Evolutionary conservation across 495 filamentous ascomycete species (phyloP).

Genomic region (Neurospora sublineolata): DNA sequence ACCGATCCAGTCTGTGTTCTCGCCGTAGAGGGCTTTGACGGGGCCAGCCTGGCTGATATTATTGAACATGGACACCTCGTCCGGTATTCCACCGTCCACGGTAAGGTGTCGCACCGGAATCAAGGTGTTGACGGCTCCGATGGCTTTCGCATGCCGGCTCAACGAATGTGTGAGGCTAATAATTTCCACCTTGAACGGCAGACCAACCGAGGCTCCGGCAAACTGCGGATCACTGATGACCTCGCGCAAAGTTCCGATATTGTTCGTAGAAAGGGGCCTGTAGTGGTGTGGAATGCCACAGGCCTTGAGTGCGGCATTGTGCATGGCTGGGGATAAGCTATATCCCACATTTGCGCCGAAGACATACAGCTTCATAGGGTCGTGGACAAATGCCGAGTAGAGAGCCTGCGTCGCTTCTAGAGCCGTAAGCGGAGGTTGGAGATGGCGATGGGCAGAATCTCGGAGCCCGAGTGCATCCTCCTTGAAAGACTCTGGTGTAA

Average conservation of each 20-base stretch:
- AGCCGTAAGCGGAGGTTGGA: conserved; percentile 40
- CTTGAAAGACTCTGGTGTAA: conserved; percentile 44
- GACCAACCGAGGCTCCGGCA: conserved; percentile 58
- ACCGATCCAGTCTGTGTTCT: conserved; percentile 73
- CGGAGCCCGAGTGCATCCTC: conserved; percentile 6
- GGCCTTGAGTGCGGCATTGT: conserved; percentile 55
- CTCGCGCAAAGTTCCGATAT: conserved; percentile 45
- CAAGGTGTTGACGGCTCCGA: conserved; percentile 66
- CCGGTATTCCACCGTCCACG: conserved; percentile 46
- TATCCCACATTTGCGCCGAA: conserved; percentile 57
- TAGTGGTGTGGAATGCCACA: conserved; percentile 59
- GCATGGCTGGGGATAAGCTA: conserved; percentile 65
- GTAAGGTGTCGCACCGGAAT: conserved; percentile 53
- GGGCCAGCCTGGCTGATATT: conserved; percentile 50
- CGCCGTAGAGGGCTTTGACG: conserved; percentile 57
- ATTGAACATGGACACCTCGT: conserved; percentile 44
- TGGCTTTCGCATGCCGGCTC: conserved; percentile 59
- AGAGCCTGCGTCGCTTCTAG: conserved; percentile 46
- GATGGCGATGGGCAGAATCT: conserved; percentile 1
- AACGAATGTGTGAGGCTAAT: conserved; percentile 52
- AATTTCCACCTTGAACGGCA: conserved; percentile 61
- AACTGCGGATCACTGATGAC: conserved; percentile 54
- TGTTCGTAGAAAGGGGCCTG: conserved; percentile 45
- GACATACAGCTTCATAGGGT: conserved; percentile 58
- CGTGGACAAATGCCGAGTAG: conserved; percentile 39